Conservation (phyloP, 805 yeast species). For the Kuraishia cidri region DNA sequence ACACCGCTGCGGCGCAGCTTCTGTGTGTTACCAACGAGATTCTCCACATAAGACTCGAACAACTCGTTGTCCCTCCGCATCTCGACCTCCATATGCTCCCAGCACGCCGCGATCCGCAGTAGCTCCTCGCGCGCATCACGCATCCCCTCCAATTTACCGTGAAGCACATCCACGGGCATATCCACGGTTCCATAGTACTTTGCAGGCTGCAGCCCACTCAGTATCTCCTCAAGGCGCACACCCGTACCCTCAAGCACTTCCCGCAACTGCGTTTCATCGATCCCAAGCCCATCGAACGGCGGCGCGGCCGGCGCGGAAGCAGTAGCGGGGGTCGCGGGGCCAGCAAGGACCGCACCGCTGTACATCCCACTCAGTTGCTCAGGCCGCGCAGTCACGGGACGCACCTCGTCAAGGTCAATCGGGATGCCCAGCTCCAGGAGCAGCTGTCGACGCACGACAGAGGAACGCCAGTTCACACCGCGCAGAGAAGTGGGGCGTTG, state of each 20-base stretch:
- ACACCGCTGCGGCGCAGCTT: too few relatives aligned
- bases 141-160: constrained; percentile 26
- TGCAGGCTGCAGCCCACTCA: constrained; percentile 14
- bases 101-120: constrained; percentile 22
- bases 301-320: constrained; percentile 2
- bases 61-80: constrained; percentile 59
- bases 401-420: constrained; percentile 53
- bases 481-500: constrained; percentile 33
- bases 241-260: constrained; percentile 14
- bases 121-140: constrained; percentile 26
- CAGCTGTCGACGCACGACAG: constrained; percentile 55
- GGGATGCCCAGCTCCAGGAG: constrained; percentile 66
- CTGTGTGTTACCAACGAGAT: constrained; percentile 86
- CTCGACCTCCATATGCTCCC: constrained; percentile 42
- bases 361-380: neutral
- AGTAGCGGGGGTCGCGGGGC: neutral
- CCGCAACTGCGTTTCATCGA: constrained; percentile 19
- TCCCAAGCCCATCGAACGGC: constrained; percentile 9
- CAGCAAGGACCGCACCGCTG: too few relatives aligned
- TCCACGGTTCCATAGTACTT: constrained; percentile 13
- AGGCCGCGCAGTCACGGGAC: constrained; percentile 11
- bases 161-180: constrained; percentile 25
- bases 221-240: constrained; percentile 9
- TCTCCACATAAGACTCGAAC: constrained; percentile 83
- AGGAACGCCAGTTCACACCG: constrained; percentile 63